Evolutionary conservation across 169 alveolate genomes (phyloP).

Genomic region (Pseudocohnilembus persalinus): DNA sequence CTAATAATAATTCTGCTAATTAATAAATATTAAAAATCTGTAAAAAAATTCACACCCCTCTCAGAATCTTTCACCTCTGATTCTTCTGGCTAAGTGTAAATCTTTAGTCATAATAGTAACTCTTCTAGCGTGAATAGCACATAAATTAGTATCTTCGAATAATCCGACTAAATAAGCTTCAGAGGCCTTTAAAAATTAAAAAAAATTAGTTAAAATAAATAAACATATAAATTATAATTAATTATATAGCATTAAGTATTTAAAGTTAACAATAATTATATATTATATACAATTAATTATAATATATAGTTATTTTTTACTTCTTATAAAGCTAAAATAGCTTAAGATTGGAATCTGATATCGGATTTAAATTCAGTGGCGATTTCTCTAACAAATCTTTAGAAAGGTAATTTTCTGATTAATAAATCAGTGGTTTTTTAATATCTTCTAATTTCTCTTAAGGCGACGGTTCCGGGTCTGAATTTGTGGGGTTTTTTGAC

Average conservation of each 20-base stretch:
- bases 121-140: constrained; percentile 99
- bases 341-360: constrained; percentile 91
- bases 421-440: constrained; percentile 85
- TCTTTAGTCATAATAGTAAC: constrained; percentile 99
- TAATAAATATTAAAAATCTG: too few relatives aligned
- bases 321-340: constrained; percentile 94
- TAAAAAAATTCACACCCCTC: too few relatives aligned
- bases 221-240: too few relatives aligned
- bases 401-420: constrained; percentile 95
- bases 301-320: constrained; percentile 65
- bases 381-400: constrained; percentile 95
- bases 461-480: constrained; percentile 98
- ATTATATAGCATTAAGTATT: too few relatives aligned
- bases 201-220: too few relatives aligned
- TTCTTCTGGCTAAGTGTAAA: constrained; percentile 97
- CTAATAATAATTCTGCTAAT: too few relatives aligned
- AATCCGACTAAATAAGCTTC: constrained; percentile 98
- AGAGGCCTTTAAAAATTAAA: constrained; percentile 86
- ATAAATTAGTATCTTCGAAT: constrained; percentile 99
- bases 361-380: constrained; percentile 93
- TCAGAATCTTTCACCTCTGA: constrained; percentile 95
- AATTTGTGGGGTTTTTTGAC: constrained; percentile 97
- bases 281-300: too few relatives aligned
- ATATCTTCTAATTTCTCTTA: constrained; percentile 97
- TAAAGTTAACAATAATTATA: too few relatives aligned